Conservation (phyloP, 2,329 filamentous ascomycete species). For the Phialophora tarda region DNA sequence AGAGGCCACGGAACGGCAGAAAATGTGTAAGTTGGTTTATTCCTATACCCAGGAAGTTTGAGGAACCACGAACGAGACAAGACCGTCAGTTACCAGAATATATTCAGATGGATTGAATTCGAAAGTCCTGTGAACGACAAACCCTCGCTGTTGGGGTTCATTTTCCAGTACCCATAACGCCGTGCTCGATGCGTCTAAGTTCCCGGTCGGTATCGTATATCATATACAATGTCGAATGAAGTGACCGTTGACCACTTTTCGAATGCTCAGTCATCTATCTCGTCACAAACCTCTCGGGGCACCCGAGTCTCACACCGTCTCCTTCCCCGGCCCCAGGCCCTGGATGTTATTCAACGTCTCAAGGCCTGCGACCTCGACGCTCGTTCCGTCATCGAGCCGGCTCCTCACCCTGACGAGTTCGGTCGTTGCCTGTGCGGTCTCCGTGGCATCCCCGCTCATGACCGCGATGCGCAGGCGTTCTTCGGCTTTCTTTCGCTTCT, state of each 20-base stretch:
- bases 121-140: background rate
- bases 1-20: background rate
- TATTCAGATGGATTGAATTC: background rate
- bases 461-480: constrained; percentile 39
- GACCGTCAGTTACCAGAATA: background rate
- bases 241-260: background rate
- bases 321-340: constrained; percentile 24
- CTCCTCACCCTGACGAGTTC: constrained; percentile 27
- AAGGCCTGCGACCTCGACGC: constrained; percentile 24
- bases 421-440: constrained; percentile 38
- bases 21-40: background rate
- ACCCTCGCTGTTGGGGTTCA: background rate
- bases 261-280: background rate
- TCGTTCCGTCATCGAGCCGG: constrained; percentile 26
- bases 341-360: constrained; percentile 31
- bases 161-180: background rate
- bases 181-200: background rate
- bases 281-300: background rate
- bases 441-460: constrained; percentile 36
- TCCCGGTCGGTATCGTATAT: background rate
- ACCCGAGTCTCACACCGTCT: constrained; percentile 6
- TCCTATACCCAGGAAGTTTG: background rate
- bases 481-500: constrained; percentile 44
- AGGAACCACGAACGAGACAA: background rate
- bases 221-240: background rate